These are phyloP conservation scores for Mycena rosella DNA, from an alignment of 768 basidiomycete species.

Conservation along the genomic window DNA sequence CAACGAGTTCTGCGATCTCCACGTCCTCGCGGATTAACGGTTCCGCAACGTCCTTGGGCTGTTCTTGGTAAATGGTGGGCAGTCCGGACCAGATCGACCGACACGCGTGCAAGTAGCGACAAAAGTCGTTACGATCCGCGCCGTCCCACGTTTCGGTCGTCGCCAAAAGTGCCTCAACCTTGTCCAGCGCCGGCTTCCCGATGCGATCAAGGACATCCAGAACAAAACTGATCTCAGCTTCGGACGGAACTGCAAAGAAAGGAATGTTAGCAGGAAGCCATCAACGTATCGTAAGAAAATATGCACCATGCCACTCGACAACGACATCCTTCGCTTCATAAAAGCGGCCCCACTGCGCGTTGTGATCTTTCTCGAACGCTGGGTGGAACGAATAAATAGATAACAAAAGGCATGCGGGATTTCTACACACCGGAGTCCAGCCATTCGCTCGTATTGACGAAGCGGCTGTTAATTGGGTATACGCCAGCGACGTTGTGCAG, in stretches of 20 bases:
- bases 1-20: conserved; percentile 80
- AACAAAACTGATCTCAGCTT: conserved; percentile 82
- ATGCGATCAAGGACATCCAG: conserved; percentile 81
- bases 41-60: conserved; percentile 67
- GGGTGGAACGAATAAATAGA: conserved; percentile 32
- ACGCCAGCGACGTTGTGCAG: conserved; percentile 73
- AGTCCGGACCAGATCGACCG: conserved; percentile 85
- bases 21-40: conserved; percentile 70
- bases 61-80: conserved; percentile 74
- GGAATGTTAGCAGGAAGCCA: neutral
- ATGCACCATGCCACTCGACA: conserved; percentile 88
- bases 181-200: conserved; percentile 73
- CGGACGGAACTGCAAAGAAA: conserved; percentile 66
- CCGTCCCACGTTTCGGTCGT: conserved; percentile 72
- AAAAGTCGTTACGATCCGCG: conserved; percentile 83
- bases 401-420: neutral
- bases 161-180: conserved; percentile 73
- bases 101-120: conserved; percentile 80
- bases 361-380: conserved; percentile 77
- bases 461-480: conserved; percentile 71
- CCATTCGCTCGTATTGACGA: conserved; percentile 89
- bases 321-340: conserved; percentile 84
- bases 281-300: neutral
- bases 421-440: conserved; percentile 70
- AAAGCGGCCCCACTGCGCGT: conserved; percentile 82